phyloP scores from a whole-genome alignment of 495 filamentous ascomycete genomes.

The Hypoxylon subgilvum region DNA sequence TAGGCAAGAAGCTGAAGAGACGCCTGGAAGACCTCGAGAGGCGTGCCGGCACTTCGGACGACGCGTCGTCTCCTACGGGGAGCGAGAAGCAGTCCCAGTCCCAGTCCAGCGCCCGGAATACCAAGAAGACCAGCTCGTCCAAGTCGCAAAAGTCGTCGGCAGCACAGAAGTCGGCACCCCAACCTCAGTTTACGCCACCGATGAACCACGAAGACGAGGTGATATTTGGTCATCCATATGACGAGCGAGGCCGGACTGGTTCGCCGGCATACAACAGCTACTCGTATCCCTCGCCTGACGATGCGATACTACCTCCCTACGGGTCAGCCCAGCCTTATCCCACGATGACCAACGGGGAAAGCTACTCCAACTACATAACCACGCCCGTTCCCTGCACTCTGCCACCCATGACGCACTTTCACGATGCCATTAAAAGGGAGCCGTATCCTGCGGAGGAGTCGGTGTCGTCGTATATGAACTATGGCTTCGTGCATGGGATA shows the following conservation, averaged over 20 bases:
- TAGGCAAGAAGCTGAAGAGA: conserved; percentile 99
- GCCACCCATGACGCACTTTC: conserved; percentile 69
- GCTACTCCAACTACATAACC: conserved; percentile 67
- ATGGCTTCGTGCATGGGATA: conserved; percentile 76
- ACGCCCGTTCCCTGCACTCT: conserved; percentile 63
- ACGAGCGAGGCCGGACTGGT: conserved; percentile 66
- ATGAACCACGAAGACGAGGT: conserved; percentile 59
- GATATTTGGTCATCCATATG: conserved; percentile 53
- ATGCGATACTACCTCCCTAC: conserved; percentile 70
- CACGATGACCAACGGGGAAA: conserved; percentile 66
- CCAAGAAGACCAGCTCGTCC: conserved; percentile 53
- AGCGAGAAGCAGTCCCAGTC: conserved; percentile 58
- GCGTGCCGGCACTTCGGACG: conserved; percentile 82
- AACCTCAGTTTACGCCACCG: conserved; percentile 70
- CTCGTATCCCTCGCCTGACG: conserved; percentile 72
- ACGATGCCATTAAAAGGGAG: conserved; percentile 67
- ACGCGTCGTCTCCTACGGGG: conserved; percentile 58
- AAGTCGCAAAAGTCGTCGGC: conserved; percentile 52
- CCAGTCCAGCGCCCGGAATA: conserved; percentile 53
- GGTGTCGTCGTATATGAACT: conserved; percentile 76
- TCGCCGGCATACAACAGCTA: conserved; percentile 74
- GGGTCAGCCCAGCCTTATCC: conserved; percentile 66
- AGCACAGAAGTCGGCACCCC: conserved; percentile 59
- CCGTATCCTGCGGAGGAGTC: conserved; percentile 66
- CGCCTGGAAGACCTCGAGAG: conserved; percentile 95